These are phyloP conservation scores for Aspergillaceae sp. DNA, from an alignment of 2,329 filamentous ascomycete genomes.

Conservation along the genomic window DNA sequence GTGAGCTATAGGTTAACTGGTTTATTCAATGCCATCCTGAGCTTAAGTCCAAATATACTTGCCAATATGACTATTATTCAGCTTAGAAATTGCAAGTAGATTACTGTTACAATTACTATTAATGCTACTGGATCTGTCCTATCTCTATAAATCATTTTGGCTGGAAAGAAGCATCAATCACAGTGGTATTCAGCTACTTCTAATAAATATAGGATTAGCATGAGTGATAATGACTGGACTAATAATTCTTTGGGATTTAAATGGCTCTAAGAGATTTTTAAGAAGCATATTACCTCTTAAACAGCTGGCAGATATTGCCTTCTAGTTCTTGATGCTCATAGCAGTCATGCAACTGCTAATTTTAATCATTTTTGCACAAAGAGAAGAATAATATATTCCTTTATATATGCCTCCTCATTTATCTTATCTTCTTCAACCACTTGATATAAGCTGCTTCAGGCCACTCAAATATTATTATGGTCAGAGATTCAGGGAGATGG, in stretches of 20 bases:
- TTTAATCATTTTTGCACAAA: slow-evolving; percentile 3
- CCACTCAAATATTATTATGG: slow-evolving; percentile 1
- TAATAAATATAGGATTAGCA: slow-evolving; percentile 2
- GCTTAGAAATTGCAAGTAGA: background rate
- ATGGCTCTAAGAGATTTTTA: slow-evolving; percentile 4
- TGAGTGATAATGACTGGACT: slow-evolving; percentile 4
- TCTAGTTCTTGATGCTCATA: background rate
- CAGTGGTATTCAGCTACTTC: slow-evolving; percentile 2
- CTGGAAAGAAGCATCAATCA: background rate
- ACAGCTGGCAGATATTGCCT: background rate
- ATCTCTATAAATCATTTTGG: slow-evolving; percentile 2
- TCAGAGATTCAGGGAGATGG: background rate
- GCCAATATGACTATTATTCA: background rate
- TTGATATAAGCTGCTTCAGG: slow-evolving; percentile 1
- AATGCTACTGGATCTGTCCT: slow-evolving; percentile 1
- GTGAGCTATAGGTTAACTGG: background rate
- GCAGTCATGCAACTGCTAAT: background rate
- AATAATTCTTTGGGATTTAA: slow-evolving; percentile 4
- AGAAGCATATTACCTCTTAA: background rate
- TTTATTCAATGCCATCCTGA: background rate
- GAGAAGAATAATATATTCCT: slow-evolving; percentile 7
- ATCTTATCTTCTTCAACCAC: slow-evolving; percentile 3
- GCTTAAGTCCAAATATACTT: background rate
- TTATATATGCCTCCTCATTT: slow-evolving; percentile 4
- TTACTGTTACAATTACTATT: slow-evolving; percentile 2